Percentiles rank a stretch among this genome's conserved stretches.
These are phyloP conservation scores for Panicum virgatum DNA, from an alignment of 202 grass and related monocot species.

Conservation along the genomic window DNA sequence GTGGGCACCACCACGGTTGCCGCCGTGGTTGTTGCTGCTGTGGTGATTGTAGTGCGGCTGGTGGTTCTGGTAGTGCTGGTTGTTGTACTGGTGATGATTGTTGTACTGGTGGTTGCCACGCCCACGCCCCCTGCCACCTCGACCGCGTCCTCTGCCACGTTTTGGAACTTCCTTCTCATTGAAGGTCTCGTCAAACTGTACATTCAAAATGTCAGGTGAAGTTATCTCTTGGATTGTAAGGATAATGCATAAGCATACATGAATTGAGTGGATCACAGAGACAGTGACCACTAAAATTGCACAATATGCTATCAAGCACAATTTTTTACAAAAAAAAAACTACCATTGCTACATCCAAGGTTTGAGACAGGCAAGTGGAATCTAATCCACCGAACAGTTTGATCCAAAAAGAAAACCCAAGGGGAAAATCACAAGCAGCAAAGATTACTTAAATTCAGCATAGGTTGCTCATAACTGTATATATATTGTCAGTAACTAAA, in stretches of 20 bases:
- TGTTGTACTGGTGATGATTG: slow-evolving; percentile 39
- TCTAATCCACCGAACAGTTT: not conserved
- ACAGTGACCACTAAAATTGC: not conserved
- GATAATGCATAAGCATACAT: not conserved
- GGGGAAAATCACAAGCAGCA: not conserved
- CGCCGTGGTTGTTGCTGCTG: slow-evolving; percentile 45
- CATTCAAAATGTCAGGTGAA: not conserved
- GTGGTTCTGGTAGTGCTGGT: too few relatives aligned
- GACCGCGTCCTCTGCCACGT: slow-evolving; percentile 53
- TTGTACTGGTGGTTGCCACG: slow-evolving; percentile 53
- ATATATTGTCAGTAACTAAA: not conserved
- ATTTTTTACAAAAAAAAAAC: not conserved
- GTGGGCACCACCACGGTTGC: slow-evolving; percentile 32
- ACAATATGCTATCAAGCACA: not conserved
- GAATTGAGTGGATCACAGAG: not conserved
- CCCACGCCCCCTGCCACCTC: slow-evolving; percentile 53
- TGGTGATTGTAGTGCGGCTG: slow-evolving; percentile 45
- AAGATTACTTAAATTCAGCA: not conserved
- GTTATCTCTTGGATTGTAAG: not conserved
- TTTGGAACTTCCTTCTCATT: slow-evolving; percentile 54
- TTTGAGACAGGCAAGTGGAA: not conserved
- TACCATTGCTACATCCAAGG: not conserved
- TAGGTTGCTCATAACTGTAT: not conserved
- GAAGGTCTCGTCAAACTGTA: slow-evolving; percentile 65
- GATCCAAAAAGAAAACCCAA: not conserved